Evolutionary conservation across 306 rosid genomes (phyloP), one percentile per base, ranked within the genome.

Genomic region (Vicia faba): DNA sequence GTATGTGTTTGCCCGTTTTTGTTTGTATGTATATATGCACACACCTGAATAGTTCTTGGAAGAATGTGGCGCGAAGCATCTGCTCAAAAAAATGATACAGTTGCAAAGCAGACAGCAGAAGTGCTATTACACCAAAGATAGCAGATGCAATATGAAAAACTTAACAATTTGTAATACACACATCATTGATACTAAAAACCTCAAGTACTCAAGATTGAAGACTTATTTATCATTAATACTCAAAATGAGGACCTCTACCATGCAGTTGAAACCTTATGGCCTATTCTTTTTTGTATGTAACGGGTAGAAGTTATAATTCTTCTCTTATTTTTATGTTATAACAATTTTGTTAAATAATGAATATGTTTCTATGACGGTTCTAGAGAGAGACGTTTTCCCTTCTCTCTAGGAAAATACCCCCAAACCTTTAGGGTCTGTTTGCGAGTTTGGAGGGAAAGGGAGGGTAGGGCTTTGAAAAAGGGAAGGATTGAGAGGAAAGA

Each of bases 291-390:
- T 18, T 5, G 9, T 26, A 14, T 44, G 4, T 44, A 44, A 64
- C 49, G 7, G 44, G n/a, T 69, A 61, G 16, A 69, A 67, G 58
- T 56, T 46, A 63, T 18, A 44, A 15, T 55, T 48, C 11, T 58
- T 59, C 28, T 68, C 56, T 20, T 20, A 8, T 38, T 63, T 72
- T 23, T 66, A 45, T 63, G 26, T 67, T 48, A 14, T 31, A 49
- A 49, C 25, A 49, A 49, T 4, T 12, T 11, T 20, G 33, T 53
- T 33, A 33, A 33, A 33, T 33, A 33, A 33, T 33, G 9, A 33
- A 33, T 7, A 33, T 7, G 38, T 33, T 33, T 33, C 38, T 33
- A 33, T 33, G 38, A 33, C 38, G 9, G 9, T 33, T 33, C 38
- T 33, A 33, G 38, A 33, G 38, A 33, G 9, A 33, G 38, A 33